A percentile compares a stretch with the other conserved stretches of the same genome.
Evolutionary conservation across 208 protist genomes (phyloP).

Genomic region (Crithidia brevicula): DNA sequence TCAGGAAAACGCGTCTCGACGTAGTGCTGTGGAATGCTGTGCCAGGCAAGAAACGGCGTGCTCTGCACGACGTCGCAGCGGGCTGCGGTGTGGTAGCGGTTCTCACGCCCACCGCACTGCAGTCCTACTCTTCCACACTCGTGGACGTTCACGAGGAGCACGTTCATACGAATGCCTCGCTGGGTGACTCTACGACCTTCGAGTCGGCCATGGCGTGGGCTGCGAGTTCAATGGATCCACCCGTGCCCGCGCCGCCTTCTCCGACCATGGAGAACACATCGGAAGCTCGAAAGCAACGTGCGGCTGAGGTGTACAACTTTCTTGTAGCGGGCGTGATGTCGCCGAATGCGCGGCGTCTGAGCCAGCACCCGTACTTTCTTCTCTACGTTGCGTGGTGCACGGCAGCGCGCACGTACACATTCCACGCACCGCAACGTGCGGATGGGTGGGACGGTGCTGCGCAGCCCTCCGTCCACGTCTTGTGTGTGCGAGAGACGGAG

Average conservation of each 20-base stretch:
- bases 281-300: neutral
- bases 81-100: conserved; percentile 2
- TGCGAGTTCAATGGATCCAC: no score
- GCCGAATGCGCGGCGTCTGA: neutral
- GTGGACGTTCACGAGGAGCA: no score
- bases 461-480: neutral
- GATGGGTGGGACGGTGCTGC: neutral
- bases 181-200: no score
- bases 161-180: no score
- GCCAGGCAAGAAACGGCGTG: no score
- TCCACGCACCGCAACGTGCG: neutral
- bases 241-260: no score
- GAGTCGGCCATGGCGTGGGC: no score
- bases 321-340: neutral
- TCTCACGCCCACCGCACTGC: neutral
- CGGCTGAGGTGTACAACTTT: neutral
- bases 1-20: no score
- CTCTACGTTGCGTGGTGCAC: conserved; percentile 9
- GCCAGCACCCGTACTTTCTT: neutral
- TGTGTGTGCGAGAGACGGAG: conserved; percentile 20
- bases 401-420: neutral
- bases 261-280: no score
- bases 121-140: no score
- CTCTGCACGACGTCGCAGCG: neutral
- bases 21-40: no score